Evolutionary conservation across 495 filamentous ascomycete genomes (phyloP).

Genomic region (Ramalina peruviana): DNA sequence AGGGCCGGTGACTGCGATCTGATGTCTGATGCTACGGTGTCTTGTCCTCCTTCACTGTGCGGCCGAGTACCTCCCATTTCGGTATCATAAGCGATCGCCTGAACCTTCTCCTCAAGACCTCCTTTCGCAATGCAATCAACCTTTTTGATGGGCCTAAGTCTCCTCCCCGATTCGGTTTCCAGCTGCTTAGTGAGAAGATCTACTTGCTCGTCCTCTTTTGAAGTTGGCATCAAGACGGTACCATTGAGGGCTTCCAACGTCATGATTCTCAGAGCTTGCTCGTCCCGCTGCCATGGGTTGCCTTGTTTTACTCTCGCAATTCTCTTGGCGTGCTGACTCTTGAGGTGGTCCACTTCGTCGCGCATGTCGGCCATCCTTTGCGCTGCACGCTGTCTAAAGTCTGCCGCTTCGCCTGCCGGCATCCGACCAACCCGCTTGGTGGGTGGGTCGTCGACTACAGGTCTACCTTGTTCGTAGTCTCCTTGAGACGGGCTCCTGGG

Average conservation of each 20-base stretch:
- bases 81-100: constrained; percentile 10
- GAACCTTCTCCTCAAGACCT: constrained; percentile 49
- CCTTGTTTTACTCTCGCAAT: constrained; percentile 61
- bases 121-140: constrained; percentile 58
- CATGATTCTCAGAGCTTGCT: constrained; percentile 34
- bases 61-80: constrained; percentile 5
- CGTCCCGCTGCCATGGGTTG: constrained; percentile 47
- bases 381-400: constrained; percentile 61
- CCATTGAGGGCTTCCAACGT: constrained; percentile 6
- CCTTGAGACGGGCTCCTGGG: not conserved
- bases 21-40: not conserved
- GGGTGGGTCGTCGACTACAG: constrained; percentile 20
- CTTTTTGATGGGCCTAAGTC: constrained; percentile 42
- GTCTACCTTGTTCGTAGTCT: constrained; percentile 17
- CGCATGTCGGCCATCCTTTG: constrained; percentile 50
- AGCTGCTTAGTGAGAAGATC: constrained; percentile 47
- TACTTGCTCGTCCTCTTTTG: constrained; percentile 15
- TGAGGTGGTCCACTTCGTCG: constrained; percentile 71
- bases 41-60: not conserved
- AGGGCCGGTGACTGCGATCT: not conserved
- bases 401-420: constrained; percentile 51
- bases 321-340: constrained; percentile 55
- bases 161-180: constrained; percentile 40
- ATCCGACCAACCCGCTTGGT: constrained; percentile 45
- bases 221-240: not conserved